Conservation (phyloP, 164 flowering plant species). For the Stephania japonica region DNA sequence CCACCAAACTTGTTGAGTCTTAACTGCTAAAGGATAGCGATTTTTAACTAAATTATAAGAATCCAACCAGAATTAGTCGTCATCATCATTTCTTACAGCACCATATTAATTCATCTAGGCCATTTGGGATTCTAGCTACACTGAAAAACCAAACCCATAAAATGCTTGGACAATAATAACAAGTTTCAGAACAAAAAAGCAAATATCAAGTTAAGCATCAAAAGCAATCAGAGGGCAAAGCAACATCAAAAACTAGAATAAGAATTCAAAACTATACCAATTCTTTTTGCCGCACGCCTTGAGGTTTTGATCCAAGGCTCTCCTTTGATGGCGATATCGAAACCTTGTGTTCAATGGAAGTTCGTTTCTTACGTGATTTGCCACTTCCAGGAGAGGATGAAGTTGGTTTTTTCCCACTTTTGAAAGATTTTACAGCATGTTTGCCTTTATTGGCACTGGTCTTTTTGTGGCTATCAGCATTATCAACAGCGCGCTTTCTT, state of each 20-base stretch:
- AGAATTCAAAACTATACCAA: constrained; percentile 36
- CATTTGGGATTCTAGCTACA: neutral
- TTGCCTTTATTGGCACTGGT: constrained; percentile 41
- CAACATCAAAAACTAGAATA: neutral
- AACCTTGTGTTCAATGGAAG: constrained; percentile 15
- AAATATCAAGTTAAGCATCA: neutral
- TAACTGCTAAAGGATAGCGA: neutral
- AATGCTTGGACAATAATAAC: neutral
- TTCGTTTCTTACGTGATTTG: constrained; percentile 32
- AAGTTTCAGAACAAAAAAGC: neutral
- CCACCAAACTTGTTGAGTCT: neutral
- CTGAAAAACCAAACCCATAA: neutral
- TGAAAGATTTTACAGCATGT: constrained; percentile 17
- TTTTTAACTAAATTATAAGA: neutral
- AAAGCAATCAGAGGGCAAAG: neutral
- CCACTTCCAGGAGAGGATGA: constrained; percentile 23
- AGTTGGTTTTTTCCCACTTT: constrained; percentile 25
- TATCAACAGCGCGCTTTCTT: constrained; percentile 36
- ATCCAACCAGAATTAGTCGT: neutral
- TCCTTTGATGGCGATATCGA: constrained; percentile 29
- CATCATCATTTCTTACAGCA: neutral
- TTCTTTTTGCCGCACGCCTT: constrained; percentile 28
- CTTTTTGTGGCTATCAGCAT: constrained; percentile 35
- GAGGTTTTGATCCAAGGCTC: constrained; percentile 24
- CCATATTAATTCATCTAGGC: neutral